These are phyloP conservation scores for Tuctoria greenei DNA, from an alignment of 176 grass and related monocot species.

Conservation along the genomic window DNA sequence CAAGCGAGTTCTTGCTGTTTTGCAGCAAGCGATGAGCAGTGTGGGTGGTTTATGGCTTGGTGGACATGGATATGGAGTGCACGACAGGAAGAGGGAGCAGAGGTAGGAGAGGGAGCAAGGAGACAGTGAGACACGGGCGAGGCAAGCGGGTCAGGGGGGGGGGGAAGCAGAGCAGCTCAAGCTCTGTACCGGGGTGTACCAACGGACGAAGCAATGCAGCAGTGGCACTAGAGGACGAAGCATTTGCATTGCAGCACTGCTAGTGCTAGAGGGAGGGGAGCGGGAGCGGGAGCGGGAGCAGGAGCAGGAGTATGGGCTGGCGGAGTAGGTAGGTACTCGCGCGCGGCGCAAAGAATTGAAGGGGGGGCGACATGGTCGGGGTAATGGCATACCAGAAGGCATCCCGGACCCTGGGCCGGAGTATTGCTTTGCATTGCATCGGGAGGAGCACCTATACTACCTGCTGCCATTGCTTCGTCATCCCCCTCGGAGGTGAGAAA, in stretches of 20 bases:
- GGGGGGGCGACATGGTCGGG: not conserved
- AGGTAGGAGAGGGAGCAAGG: not conserved
- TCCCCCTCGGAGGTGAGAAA: not conserved
- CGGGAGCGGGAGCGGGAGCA: too few species aligned
- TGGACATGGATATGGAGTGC: not conserved
- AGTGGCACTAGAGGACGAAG: too few species aligned
- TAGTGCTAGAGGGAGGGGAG: not conserved
- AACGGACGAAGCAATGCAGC: not conserved
- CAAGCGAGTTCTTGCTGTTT: too few species aligned
- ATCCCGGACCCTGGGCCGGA: not conserved
- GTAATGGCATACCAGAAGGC: constrained; percentile 62
- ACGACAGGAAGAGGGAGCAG: not conserved
- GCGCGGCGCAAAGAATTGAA: constrained; percentile 8
- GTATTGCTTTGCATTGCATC: not conserved
- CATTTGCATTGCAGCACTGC: not conserved
- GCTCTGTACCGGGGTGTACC: not conserved
- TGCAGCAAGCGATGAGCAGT: too few species aligned
- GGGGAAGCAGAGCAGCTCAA: not conserved
- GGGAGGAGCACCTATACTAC: not conserved
- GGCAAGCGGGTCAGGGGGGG: constrained; percentile 17
- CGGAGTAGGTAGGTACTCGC: not conserved
- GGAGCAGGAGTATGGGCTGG: not conserved
- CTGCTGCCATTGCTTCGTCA: not conserved
- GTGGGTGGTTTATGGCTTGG: not conserved
- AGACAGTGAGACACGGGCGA: constrained; percentile 8